Base-by-base conservation (phyloP, 1,284 basidiomycete genomes). In the Wolfiporia cocos region DNA sequence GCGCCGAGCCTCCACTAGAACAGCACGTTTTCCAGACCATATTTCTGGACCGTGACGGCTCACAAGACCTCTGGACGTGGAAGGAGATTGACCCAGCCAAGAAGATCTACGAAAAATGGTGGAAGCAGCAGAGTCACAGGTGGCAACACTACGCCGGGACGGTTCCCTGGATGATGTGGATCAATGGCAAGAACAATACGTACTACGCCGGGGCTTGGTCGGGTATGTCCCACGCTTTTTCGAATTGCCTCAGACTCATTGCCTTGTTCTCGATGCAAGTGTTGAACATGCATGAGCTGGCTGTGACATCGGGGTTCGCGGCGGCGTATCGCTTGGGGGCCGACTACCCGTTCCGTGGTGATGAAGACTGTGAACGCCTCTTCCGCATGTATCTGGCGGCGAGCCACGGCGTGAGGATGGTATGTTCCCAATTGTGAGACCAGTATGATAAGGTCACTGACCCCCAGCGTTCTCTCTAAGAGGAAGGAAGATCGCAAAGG, bases 1-100 rank as follows among this genome's bases (percentile, higher is more conserved):
- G 24, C 6, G 41, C 51, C 14, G 57, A 58, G 39, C 59, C 64
- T 1, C 61, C 64, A 2, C 49, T 68, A 21, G 55, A 67, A 41
- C 46, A 67, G 42, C 77, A 79, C 51, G 69, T 80, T n/a, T 81
- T 78, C 58, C 76, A 81, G 60, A 81, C 78, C 9, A 80, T 81
- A 52, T 81, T 79, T 58, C 65, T 81, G 17, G 74, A 81, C 56
- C 64, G 67, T 24, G 65, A 73, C 22, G 67, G 71, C 20, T 68
- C 66, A 28, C 58, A 66, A 34, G 41, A 70, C 2, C 58, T 70
- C 29, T 81, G 78, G 78, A 75, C 73, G 2, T 67, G 67, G 46
- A 60, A 61, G 33, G 75, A 78, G 40, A 77, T 81, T 43, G 50
- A 60, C 9, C 57, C 64, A 24, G 65, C 73, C 36, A 71, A 74